Evolutionary conservation across 441 rosid genomes (phyloP).

Genomic region (Gossypium laxum): DNA sequence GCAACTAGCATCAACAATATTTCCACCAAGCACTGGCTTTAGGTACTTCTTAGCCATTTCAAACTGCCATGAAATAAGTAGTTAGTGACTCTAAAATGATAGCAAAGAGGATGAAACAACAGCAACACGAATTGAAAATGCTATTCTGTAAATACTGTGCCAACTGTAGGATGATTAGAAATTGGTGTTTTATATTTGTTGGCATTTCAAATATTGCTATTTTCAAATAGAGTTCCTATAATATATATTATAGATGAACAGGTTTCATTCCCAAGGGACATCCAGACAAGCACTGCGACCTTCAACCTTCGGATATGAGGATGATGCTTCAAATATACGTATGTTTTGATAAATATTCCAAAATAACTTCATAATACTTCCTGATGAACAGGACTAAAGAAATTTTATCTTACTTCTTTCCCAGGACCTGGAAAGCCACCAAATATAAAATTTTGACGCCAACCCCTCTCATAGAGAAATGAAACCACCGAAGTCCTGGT

Average conservation of each 20-base stretch:
- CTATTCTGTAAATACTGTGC: background rate
- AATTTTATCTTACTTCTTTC: slow-evolving; percentile 53
- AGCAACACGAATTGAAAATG: background rate
- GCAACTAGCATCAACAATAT: slow-evolving; percentile 76
- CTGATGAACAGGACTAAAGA: background rate
- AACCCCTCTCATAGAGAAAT: slow-evolving; percentile 73
- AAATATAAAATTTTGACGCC: slow-evolving; percentile 62
- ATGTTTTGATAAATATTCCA: too few species aligned
- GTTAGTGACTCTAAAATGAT: slow-evolving; percentile 12
- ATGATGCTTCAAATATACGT: too few species aligned
- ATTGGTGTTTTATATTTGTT: background rate
- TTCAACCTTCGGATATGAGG: too few species aligned
- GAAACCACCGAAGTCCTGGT: slow-evolving; percentile 52
- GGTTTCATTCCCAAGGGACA: background rate
- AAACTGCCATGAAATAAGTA: slow-evolving; percentile 36
- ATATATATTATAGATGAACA: background rate
- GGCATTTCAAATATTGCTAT: background rate
- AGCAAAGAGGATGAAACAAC: background rate
- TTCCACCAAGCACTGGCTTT: slow-evolving; percentile 70
- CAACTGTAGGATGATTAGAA: background rate
- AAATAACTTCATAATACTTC: background rate
- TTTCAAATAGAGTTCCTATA: background rate
- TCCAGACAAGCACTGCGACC: background rate
- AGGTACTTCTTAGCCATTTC: slow-evolving; percentile 63
- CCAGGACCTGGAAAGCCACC: slow-evolving; percentile 71